Evolutionary conservation across 2,329 filamentous ascomycete species (phyloP).

Genomic region (Cladosporium sp.): DNA sequence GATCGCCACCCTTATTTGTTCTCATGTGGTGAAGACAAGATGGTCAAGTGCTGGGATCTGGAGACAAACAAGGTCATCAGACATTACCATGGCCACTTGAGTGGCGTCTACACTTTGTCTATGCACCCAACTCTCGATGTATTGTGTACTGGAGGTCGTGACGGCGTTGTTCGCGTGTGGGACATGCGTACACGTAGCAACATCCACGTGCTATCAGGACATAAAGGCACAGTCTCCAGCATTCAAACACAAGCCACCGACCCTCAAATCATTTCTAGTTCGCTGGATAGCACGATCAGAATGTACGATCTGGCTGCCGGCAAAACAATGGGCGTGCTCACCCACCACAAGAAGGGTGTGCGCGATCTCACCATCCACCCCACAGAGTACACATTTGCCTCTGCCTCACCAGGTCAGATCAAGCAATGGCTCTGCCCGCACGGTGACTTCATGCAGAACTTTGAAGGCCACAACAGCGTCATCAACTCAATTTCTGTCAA

Average conservation of each 20-base stretch:
- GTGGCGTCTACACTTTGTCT: conserved; percentile 88
- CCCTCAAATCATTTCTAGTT: conserved; percentile 91
- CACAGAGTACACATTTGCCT: conserved; percentile 93
- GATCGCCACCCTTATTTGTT: conserved; percentile 95
- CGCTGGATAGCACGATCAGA: conserved; percentile 85
- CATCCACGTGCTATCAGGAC: conserved; percentile 87
- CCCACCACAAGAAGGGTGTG: conserved; percentile 98
- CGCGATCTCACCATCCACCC: conserved; percentile 82
- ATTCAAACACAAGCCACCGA: conserved; percentile 94
- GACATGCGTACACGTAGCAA: conserved; percentile 97
- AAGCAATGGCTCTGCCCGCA: conserved; percentile 99
- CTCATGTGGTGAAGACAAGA: conserved; percentile 97
- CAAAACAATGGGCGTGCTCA: conserved; percentile 93
- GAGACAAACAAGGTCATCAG: conserved; percentile 99
- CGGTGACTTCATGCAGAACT: conserved; percentile 98
- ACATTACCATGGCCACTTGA: conserved; percentile 96
- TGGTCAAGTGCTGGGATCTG: conserved; percentile 99
- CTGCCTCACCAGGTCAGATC: conserved; percentile 86
- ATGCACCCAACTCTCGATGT: conserved; percentile 96
- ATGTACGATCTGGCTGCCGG: conserved; percentile 95
- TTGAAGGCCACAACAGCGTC: conserved; percentile 92
- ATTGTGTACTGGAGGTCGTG: conserved; percentile 88
- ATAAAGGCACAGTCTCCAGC: conserved; percentile 86
- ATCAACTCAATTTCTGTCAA: conserved; percentile 94
- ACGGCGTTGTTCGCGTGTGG: conserved; percentile 94